These are phyloP conservation scores for Coemansia sp. DNA, from an alignment of 192 early-diverging fungal species.

Conservation along the genomic window DNA sequence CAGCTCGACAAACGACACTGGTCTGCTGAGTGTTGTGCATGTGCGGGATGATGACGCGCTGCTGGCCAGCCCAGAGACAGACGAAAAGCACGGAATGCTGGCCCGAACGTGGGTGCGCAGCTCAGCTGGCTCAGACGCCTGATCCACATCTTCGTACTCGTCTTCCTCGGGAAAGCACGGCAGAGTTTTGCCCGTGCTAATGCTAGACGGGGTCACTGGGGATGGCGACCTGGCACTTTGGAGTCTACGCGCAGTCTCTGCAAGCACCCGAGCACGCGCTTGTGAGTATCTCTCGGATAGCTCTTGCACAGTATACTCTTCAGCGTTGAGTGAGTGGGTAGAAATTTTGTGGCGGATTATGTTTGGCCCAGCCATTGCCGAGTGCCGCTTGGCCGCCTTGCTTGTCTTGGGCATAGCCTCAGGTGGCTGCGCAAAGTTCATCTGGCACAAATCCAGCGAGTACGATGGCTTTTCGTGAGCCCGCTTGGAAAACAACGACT, in stretches of 20 bases:
- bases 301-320: background rate
- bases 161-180: constrained; percentile 42
- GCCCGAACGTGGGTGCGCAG: constrained; percentile 8
- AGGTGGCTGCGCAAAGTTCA: background rate
- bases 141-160: constrained; percentile 17
- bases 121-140: constrained; percentile 6
- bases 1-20: constrained; percentile 11
- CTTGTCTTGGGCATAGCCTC: background rate
- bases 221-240: constrained; percentile 21
- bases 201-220: constrained; percentile 42
- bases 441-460: background rate
- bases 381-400: background rate
- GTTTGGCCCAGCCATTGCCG: background rate
- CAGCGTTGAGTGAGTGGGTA: constrained; percentile 2
- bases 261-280: constrained; percentile 33
- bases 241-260: constrained; percentile 35
- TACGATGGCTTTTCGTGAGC: background rate
- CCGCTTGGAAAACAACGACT: constrained; percentile 35
- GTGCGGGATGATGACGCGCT: constrained; percentile 24
- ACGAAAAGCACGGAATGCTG: constrained; percentile 19
- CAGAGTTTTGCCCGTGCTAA: constrained; percentile 36
- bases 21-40: constrained; percentile 14
- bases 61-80: constrained; percentile 2
- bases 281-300: constrained; percentile 29
- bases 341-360: constrained; percentile 12